phyloP scores from a whole-genome alignment of 139 green algal genomes.

The Chlamydomonas incerta region DNA sequence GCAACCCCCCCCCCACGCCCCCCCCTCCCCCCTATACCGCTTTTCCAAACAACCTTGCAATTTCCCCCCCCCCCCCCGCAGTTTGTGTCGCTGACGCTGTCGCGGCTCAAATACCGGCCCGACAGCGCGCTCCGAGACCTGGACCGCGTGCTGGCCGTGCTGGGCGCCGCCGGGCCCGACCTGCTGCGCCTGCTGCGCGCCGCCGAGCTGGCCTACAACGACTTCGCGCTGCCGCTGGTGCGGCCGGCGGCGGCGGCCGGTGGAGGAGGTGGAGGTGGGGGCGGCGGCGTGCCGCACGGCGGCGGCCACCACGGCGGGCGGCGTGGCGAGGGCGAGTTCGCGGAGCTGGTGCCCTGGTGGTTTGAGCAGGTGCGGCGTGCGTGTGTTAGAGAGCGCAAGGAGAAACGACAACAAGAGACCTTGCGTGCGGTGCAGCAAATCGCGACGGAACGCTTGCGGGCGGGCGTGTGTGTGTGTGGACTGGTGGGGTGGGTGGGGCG shows the following conservation, averaged over 20 bases:
- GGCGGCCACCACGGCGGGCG: background rate
- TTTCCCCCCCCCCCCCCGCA: no score
- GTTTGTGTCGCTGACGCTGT: slow-evolving; percentile 20
- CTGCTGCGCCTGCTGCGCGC: slow-evolving; percentile 52
- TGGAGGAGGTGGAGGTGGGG: no score
- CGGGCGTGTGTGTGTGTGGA: no score
- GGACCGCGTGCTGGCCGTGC: slow-evolving; percentile 53
- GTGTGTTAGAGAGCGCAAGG: background rate
- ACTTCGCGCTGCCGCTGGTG: slow-evolving; percentile 1
- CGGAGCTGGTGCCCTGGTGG: slow-evolving; percentile 79
- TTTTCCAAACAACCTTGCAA: no score
- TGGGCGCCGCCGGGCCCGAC: slow-evolving; percentile 40
- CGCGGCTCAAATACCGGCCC: slow-evolving; percentile 12
- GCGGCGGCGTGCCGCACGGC: no score
- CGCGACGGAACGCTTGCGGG: no score
- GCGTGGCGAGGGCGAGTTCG: slow-evolving; percentile 61
- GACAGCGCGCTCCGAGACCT: slow-evolving; percentile 55
- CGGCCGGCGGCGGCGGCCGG: background rate
- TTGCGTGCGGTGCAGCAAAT: no score
- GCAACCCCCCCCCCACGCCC: no score
- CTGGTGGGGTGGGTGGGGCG: no score
- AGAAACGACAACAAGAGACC: no score
- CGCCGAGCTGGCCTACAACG: slow-evolving; percentile 70
- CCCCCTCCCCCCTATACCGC: no score
- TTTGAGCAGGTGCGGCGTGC: slow-evolving; percentile 51